A percentile compares a stretch with the other conserved stretches of the same genome.
Conservation (phyloP, 2,329 filamentous ascomycete species). For the Fusarium gaditjirri region DNA sequence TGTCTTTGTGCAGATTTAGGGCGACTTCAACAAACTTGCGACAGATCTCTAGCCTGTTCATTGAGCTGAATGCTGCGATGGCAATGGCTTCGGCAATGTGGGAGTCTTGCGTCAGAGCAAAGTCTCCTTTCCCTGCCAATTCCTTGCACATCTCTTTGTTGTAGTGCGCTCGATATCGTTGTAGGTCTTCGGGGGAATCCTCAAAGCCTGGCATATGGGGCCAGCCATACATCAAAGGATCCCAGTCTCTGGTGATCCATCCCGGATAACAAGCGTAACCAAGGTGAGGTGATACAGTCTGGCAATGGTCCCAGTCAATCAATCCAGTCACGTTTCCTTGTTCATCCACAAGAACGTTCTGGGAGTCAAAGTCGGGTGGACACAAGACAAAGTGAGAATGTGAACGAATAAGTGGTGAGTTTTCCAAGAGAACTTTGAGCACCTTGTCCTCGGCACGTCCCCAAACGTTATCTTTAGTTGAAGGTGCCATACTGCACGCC, state of each 20-base stretch:
- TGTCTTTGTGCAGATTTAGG: neutral
- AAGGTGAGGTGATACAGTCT: neutral
- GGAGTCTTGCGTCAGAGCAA: neutral
- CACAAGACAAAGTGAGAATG: neutral
- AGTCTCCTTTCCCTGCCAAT: neutral
- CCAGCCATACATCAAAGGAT: constrained; percentile 11
- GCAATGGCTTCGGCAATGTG: neutral
- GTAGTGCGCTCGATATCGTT: neutral
- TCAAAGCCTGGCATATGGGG: neutral
- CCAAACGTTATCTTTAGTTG: no score
- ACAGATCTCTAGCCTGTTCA: neutral
- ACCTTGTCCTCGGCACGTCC: neutral
- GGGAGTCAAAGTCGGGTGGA: neutral
- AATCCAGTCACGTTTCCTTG: neutral
- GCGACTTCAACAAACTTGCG: neutral
- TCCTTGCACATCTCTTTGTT: neutral
- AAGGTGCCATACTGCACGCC: no score
- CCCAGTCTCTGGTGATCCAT: neutral
- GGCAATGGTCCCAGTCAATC: constrained; percentile 4
- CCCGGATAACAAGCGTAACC: neutral
- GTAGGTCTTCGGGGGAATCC: neutral
- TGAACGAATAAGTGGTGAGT: neutral
- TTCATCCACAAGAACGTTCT: neutral
- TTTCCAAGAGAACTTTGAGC: neutral
- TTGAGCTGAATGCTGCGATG: neutral